These are phyloP conservation scores for Aspergillus incahuasiensis DNA, from an alignment of 495 filamentous ascomycete genomes.

Conservation along the genomic window DNA sequence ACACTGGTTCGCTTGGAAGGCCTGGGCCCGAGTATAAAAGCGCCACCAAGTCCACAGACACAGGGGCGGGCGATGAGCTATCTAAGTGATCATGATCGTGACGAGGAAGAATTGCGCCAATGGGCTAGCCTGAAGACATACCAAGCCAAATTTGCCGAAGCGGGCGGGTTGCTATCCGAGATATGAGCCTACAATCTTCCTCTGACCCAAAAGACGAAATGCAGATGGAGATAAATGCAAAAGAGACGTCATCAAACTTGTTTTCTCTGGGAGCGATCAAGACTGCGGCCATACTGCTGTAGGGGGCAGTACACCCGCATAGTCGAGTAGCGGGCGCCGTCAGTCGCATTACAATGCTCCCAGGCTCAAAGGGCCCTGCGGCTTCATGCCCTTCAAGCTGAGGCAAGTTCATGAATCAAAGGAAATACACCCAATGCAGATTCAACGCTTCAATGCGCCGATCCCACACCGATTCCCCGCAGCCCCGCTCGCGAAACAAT, in stretches of 20 bases:
- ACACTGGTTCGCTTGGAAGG: slow-evolving; percentile 66
- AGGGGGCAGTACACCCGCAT: too few species aligned
- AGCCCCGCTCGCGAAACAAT: background rate
- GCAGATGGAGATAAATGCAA: background rate
- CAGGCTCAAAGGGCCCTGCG: too few species aligned
- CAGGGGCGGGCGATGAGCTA: slow-evolving; percentile 40
- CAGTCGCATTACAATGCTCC: too few species aligned
- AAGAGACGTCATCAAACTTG: background rate
- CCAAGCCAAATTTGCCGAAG: slow-evolving; percentile 65
- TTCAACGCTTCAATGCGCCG: too few species aligned
- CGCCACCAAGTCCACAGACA: slow-evolving; percentile 21
- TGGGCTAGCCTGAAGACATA: slow-evolving; percentile 74
- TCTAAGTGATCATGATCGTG: slow-evolving; percentile 50
- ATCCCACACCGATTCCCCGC: background rate
- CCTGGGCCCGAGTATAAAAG: slow-evolving; percentile 12
- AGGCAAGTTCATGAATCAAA: too few species aligned
- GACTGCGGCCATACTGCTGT: too few species aligned
- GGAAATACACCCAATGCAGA: too few species aligned
- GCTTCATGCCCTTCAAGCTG: too few species aligned
- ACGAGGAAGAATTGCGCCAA: slow-evolving; percentile 64
- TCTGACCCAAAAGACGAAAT: background rate
- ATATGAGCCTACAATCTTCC: slow-evolving; percentile 12
- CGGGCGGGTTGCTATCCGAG: slow-evolving; percentile 49
- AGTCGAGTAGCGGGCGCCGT: too few species aligned
- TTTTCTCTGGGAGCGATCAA: background rate